phyloP scores from a whole-genome alignment of 441 rosid genomes.

The Erodium texanum region DNA sequence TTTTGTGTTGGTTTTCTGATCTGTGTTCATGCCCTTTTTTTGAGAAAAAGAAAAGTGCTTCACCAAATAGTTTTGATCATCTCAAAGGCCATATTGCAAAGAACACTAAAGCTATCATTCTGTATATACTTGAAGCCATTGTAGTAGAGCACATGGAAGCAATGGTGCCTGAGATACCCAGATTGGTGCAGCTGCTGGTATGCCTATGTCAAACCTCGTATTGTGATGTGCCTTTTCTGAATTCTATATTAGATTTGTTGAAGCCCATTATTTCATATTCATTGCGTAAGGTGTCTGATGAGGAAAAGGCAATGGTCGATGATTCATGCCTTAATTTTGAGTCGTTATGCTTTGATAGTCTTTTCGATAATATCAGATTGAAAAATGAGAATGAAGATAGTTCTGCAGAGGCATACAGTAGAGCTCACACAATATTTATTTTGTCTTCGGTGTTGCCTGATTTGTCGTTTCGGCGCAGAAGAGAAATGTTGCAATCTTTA shows the following conservation, averaged over 20 bases:
- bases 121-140: constrained; percentile 65
- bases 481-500: constrained; percentile 51
- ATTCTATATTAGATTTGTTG: constrained; percentile 43
- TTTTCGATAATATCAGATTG: constrained; percentile 38
- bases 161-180: constrained; percentile 76
- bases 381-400: constrained; percentile 31
- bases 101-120: constrained; percentile 71
- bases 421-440: constrained; percentile 51
- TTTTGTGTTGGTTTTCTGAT: constrained; percentile 85
- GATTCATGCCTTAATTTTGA: constrained; percentile 63
- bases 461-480: constrained; percentile 46
- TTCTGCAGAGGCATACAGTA: constrained; percentile 28
- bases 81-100: constrained; percentile 58
- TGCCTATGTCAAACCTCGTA: constrained; percentile 60
- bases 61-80: constrained; percentile 28
- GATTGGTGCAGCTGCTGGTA: constrained; percentile 60
- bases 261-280: constrained; percentile 76
- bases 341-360: constrained; percentile 69
- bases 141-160: constrained; percentile 72
- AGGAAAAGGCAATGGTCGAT: constrained; percentile 38
- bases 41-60: constrained; percentile 23
- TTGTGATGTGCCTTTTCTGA: constrained; percentile 61
- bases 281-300: constrained; percentile 45
- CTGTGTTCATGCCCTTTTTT: constrained; percentile 58
- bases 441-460: constrained; percentile 56